Evolutionary conservation across 495 filamentous ascomycete genomes (phyloP), one percentile per base, ranked within the genome.

Genomic region (Podospora fimiseda): DNA sequence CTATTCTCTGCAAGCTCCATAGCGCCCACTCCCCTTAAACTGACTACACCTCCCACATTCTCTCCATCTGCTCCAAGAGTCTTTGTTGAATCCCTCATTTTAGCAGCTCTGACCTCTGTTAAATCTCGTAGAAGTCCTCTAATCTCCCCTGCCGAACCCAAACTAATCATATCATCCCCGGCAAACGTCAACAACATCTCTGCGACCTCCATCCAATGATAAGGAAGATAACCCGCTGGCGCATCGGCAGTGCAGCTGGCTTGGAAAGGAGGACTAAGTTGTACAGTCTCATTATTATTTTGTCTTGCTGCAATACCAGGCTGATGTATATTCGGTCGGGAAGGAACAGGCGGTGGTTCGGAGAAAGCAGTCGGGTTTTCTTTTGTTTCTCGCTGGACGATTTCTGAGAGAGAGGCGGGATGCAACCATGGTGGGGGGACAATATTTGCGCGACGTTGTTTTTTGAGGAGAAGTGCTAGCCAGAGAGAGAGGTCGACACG

Each of bases 401-500:
- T 89, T 0, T 80, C 67, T 30, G 76, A 70, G 30, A 98, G 80
- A 22, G 88, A 82, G 23, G 80, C 64, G 0, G 87, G 80, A 57
- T 84, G 79, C 9, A 98, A 81, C 93, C 93, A 98, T 46, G 87
- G 68, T 0, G 93, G 93, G 0, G 93, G 87, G 38, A 90, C 71
- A 66, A 97, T 96, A 72, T 96, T 95, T 65, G 90, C 92, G 62
- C 92, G 84, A 30, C 86, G 82, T 74, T 98, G 94, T 55, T 90
- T 88, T 71, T 98, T 96, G 48, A 98, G 85, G 50, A 96, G 85
- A 45, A 97, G 81, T n/a, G 94, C 93, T 43, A 97, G 86, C 94
- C 94, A 97, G 63, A 97, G 83, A 13, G 93, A 93, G 40, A 97
- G 67, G 23, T 84, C 70, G 52, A 85, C 79, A 59, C 90, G 84